Evolutionary conservation across 2,329 filamentous ascomycete genomes (phyloP).

Genomic region (Helotiales sp.): DNA sequence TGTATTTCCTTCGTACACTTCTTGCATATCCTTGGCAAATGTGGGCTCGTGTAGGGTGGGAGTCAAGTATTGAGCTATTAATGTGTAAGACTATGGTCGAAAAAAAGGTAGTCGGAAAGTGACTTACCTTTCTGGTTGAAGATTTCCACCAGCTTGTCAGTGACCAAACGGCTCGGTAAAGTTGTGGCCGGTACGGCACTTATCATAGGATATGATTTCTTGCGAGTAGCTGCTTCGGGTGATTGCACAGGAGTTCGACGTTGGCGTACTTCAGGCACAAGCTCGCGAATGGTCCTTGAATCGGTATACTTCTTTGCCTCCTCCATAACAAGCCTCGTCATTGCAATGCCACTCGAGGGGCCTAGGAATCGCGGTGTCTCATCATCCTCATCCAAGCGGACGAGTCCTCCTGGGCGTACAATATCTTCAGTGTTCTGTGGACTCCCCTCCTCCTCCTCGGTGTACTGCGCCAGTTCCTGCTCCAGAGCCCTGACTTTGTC

Average conservation of each 20-base stretch:
- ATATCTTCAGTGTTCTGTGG: constrained; percentile 78
- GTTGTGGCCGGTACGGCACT: constrained; percentile 78
- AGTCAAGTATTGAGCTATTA: constrained; percentile 79
- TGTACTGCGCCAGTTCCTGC: constrained; percentile 75
- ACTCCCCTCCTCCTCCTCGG: constrained; percentile 74
- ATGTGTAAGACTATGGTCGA: constrained; percentile 12
- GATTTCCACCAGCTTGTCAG: constrained; percentile 77
- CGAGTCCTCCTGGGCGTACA: constrained; percentile 80
- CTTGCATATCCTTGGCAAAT: constrained; percentile 74
- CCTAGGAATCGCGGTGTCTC: constrained; percentile 87
- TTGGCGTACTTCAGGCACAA: constrained; percentile 73
- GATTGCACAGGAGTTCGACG: constrained; percentile 68
- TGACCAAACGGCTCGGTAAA: constrained; percentile 72
- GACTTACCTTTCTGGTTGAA: constrained; percentile 78
- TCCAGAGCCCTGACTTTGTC: constrained; percentile 82
- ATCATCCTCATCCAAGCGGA: constrained; percentile 81
- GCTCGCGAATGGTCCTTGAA: constrained; percentile 85
- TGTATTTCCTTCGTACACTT: constrained; percentile 73
- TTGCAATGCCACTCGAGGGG: constrained; percentile 91
- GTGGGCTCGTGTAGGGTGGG: constrained; percentile 83
- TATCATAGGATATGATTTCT: constrained; percentile 87
- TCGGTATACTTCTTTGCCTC: constrained; percentile 92
- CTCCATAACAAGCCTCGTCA: constrained; percentile 93
- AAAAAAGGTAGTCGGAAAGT: too few species aligned
- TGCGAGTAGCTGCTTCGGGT: constrained; percentile 55